Base-by-base conservation (phyloP, 306 rosid genomes). In the Gynostemma pentaphyllum region DNA sequence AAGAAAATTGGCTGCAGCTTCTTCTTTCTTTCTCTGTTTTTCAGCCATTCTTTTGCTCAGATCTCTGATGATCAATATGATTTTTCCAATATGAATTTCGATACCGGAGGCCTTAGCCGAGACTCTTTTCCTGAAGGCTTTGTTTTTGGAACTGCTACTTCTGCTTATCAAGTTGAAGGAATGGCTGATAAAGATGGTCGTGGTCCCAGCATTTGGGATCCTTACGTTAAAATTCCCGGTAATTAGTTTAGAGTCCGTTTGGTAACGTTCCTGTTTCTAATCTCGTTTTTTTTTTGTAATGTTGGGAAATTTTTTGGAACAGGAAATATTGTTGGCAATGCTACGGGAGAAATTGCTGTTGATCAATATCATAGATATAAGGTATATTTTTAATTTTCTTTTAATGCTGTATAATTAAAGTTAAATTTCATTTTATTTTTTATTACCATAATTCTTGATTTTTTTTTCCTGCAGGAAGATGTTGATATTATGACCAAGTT, bases 201-300 rank as follows among this genome's bases (percentile, higher is more conserved):
- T 50, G 97, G 97, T 6, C 95, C 94, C 66, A 91, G 96, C 79
- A 91, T 91, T 76, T 91, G 97, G 97, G 97, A 91, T 30, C 74
- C 21, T 27, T 90, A 81, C 61, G 44, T 85, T 54, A 19, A 78
- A 45, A 75, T 70, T 41, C 95, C 97, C 1, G 97, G 96, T 28
- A 29, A 53, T 18, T 23, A 11, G 57, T 50, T 45, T 45, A 15
- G 1, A n/a, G 26, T 51, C 6, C 0, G 13, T 4, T 9, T 27
- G 44, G 9, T 27, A 5, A 4, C 5, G 10, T 9, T 19, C 3
- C 23, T 44, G 0, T 2, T 2, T 22, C 1, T 8, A 0, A 52
- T 14, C 3, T 27, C 4, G 39, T 30, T n/a, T 4, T 0, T 21
- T 16, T 10, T 5, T 45, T 15, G 2, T 14, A 11, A 15, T 29